These are phyloP conservation scores for Solanum pennellii DNA, from an alignment of 257 asterid species.

Conservation along the genomic window DNA sequence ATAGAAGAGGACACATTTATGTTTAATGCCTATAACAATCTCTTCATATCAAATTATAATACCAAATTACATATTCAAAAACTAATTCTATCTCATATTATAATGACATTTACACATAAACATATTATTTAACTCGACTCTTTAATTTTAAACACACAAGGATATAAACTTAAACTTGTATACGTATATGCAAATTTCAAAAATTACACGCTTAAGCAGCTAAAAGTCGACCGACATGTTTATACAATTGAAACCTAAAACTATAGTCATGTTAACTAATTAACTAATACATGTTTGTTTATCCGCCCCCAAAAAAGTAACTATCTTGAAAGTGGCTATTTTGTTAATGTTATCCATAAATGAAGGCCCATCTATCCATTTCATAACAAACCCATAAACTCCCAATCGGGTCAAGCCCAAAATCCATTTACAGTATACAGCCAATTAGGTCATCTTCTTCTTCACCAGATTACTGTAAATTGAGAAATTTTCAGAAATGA, in stretches of 20 bases:
- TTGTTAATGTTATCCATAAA: not conserved
- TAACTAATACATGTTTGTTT: too few species aligned
- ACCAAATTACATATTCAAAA: not conserved
- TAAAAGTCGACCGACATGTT: too few species aligned
- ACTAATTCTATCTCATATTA: not conserved
- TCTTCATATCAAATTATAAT: not conserved
- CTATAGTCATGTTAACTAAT: too few species aligned
- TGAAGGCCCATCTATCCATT: not conserved
- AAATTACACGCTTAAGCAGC: too few species aligned
- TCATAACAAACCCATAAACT: not conserved
- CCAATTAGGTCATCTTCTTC: not conserved
- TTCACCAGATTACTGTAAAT: not conserved
- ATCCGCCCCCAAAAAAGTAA: too few species aligned
- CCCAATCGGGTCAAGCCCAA: not conserved
- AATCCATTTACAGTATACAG: not conserved
- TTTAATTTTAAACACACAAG: too few species aligned
- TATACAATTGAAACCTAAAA: too few species aligned
- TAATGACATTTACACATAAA: too few species aligned
- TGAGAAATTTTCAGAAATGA: conserved; percentile 26
- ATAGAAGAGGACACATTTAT: not conserved
- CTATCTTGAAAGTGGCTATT: not conserved
- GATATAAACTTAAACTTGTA: too few species aligned
- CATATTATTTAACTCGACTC: not conserved
- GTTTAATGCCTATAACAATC: not conserved
- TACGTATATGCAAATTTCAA: too few species aligned